Conservation (phyloP, 192 early-diverging fungal genomes). For the Coemansia brasiliensis region DNA sequence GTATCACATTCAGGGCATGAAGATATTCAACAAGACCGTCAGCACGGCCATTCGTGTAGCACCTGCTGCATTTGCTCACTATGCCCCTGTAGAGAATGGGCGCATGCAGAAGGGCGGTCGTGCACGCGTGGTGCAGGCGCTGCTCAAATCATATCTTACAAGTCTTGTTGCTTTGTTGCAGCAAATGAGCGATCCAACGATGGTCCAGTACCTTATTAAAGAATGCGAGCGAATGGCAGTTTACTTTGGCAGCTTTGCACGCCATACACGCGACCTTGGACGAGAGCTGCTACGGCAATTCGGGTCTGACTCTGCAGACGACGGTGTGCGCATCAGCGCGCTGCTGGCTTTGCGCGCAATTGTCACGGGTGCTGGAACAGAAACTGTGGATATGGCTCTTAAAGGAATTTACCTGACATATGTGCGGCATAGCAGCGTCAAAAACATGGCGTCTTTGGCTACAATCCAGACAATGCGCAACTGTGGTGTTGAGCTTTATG, state of each 20-base stretch:
- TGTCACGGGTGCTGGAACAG: slow-evolving; percentile 54
- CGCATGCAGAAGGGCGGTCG: slow-evolving; percentile 31
- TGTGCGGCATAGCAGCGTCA: slow-evolving; percentile 73
- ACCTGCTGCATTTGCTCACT: slow-evolving; percentile 68
- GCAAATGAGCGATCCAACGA: slow-evolving; percentile 79
- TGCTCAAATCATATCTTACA: slow-evolving; percentile 81
- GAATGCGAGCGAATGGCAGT: slow-evolving; percentile 72
- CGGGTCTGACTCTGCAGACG: slow-evolving; percentile 59
- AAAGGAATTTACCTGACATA: slow-evolving; percentile 85
- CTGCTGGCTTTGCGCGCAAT: slow-evolving; percentile 85
- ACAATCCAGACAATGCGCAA: slow-evolving; percentile 89
- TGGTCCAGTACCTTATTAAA: slow-evolving; percentile 82
- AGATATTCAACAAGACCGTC: slow-evolving; percentile 80
- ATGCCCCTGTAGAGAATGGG: slow-evolving; percentile 55
- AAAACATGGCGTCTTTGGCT: slow-evolving; percentile 77
- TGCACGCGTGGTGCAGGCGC: slow-evolving; percentile 72
- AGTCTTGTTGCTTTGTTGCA: slow-evolving; percentile 74
- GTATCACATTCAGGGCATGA: slow-evolving; percentile 71
- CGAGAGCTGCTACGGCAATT: slow-evolving; percentile 57
- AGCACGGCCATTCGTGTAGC: slow-evolving; percentile 70
- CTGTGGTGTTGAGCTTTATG: slow-evolving; percentile 87
- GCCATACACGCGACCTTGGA: slow-evolving; percentile 80
- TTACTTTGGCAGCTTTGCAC: slow-evolving; percentile 83
- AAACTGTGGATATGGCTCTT: slow-evolving; percentile 66
- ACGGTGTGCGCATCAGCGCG: slow-evolving; percentile 72